Base-by-base conservation (phyloP, 305 asterid genomes). In the Euphrasia arctica region DNA sequence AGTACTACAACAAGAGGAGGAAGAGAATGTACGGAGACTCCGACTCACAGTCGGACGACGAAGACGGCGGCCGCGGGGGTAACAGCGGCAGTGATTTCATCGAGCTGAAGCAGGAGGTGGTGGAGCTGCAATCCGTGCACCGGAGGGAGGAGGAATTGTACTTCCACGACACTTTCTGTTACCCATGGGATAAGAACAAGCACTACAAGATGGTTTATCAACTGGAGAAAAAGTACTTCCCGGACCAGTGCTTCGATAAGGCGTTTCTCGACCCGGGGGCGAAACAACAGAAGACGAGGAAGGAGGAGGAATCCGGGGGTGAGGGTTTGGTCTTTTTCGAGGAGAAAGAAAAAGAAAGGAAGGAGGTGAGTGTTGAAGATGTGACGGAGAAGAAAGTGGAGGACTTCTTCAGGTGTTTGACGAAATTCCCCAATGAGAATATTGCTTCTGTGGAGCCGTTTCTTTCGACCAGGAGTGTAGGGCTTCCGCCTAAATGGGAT, bases 181-280 rank as follows among this genome's bases (percentile, higher is more conserved):
- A 85, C 65, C 98, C 98, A 0, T 92, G 97, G 98, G 98, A 92
- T 80, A 87, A 89, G 42, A 79, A 89, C 76, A 92, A 89, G 87
- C 98, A 92, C 77, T 89, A 92, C 66, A 89, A 76, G 71, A 92
- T 92, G 98, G 96, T 87, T n/a, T 89, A 92, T 79, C 97, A 89
- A 58, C 70, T 92, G 80, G 97, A 92, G 87, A 92, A 92, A 86
- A 92, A 92, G 84, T 87, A 77, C 61, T 92, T 85, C 57, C 98
- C 96, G 11, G 95, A 85, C 64, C 96, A 92, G 79, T 72, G 98
- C 64, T 92, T 89, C 64, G 98, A 92, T 63, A 89, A 81, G 81
- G 98, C 98, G 9, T 92, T 92, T 82, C 79, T 89, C 22, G 89
- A 85, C 18, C 91, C 95, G 3, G 95, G 95, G 2, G 71, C 69